A percentile compares a stretch with the other conserved stretches of the same genome.
These are phyloP conservation scores for Russula compacta DNA, from an alignment of 768 basidiomycete genomes.

Conservation along the genomic window DNA sequence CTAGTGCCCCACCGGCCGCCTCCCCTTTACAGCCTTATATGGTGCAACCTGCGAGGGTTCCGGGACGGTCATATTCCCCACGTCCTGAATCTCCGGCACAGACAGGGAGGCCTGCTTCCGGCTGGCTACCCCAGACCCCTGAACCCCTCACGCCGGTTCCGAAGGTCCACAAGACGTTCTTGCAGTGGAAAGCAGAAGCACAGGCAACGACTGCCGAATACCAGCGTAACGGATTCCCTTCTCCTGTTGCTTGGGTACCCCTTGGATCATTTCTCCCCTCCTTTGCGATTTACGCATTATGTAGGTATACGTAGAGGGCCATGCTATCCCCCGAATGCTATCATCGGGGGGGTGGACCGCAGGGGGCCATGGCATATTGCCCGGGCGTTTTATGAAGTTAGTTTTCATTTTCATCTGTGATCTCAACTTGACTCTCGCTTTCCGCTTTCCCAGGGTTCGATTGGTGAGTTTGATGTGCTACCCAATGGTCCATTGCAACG, in stretches of 20 bases:
- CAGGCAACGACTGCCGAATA: constrained; percentile 7
- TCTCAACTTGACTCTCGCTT: neutral
- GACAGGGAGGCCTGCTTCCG: neutral
- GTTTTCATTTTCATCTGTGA: neutral
- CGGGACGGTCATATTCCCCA: neutral
- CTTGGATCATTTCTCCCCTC: neutral
- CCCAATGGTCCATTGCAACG: too few species aligned
- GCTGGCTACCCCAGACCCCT: neutral
- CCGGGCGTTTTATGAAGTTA: constrained; percentile 18
- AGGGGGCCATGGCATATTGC: constrained; percentile 14
- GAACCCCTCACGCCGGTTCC: neutral
- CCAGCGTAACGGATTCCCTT: constrained; percentile 12
- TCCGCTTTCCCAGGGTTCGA: neutral
- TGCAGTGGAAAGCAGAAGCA: constrained; percentile 15
- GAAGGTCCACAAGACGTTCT: constrained; percentile 3
- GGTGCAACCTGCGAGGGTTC: neutral
- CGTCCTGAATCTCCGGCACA: neutral
- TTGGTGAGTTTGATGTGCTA: constrained; percentile 8
- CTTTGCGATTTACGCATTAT: neutral
- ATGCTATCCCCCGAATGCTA: constrained; percentile 15
- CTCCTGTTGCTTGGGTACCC: constrained; percentile 18
- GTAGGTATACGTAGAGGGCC: constrained; percentile 16
- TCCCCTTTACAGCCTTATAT: neutral
- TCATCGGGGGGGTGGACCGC: constrained; percentile 17
- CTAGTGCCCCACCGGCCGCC: neutral